phyloP scores from a whole-genome alignment of 2,329 filamentous ascomycete genomes.

The Verticillium isaacii region DNA sequence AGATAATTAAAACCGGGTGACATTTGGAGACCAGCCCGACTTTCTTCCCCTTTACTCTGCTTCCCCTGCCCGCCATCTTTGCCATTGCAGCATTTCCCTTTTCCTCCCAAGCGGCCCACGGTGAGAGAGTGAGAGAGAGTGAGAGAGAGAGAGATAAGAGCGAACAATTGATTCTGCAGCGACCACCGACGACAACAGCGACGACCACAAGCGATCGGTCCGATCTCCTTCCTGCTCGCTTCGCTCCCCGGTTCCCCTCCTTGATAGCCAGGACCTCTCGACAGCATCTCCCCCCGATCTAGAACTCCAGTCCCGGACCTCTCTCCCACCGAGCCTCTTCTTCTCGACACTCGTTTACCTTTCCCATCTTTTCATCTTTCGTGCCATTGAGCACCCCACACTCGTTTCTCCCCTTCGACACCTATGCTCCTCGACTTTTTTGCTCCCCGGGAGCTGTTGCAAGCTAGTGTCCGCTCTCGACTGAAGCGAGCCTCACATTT shows the following conservation, averaged over 20 bases:
- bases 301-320: neutral
- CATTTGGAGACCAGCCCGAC: slow-evolving; percentile 10
- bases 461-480: slow-evolving; percentile 3
- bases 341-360: slow-evolving; percentile 6
- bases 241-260: neutral
- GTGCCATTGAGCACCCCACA: slow-evolving; percentile 1
- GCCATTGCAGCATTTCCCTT: neutral
- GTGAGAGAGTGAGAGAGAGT: slow-evolving; percentile 8
- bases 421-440: slow-evolving; percentile 9
- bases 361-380: slow-evolving; percentile 1
- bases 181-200: neutral
- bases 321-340: slow-evolving; percentile 3
- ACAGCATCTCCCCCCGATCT: neutral
- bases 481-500: neutral
- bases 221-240: neutral
- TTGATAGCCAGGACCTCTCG: neutral
- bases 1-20: slow-evolving; percentile 11
- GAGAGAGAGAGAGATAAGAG: slow-evolving; percentile 8
- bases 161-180: neutral
- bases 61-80: neutral
- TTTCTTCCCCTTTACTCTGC: slow-evolving; percentile 6
- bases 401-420: neutral
- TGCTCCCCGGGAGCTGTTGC: slow-evolving; percentile 13
- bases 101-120: neutral
- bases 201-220: neutral